Percentiles rank a stretch among this genome's conserved stretches.
Conservation (phyloP, 768 basidiomycete genomes). For the Boletales sp. region DNA sequence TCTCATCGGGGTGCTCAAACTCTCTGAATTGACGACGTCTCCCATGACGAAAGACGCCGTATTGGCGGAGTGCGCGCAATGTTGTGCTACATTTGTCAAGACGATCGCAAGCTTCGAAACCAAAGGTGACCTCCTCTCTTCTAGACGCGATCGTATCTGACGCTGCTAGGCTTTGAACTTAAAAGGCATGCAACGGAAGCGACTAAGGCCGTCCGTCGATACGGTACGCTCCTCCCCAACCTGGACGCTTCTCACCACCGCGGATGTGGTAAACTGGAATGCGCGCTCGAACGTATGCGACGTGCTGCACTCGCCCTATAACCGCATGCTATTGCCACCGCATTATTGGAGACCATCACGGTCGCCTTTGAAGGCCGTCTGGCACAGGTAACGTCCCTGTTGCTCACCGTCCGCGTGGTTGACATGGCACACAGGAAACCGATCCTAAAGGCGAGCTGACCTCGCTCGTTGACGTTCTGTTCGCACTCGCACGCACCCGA, state of each 20-base stretch:
- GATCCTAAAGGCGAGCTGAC: constrained; percentile 37
- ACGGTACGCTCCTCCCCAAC: constrained; percentile 13
- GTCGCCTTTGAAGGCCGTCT: constrained; percentile 29
- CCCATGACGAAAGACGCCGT: constrained; percentile 8
- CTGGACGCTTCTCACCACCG: constrained; percentile 1
- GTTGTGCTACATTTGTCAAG: constrained; percentile 44
- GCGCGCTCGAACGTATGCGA: constrained; percentile 58
- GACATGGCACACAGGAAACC: constrained; percentile 1
- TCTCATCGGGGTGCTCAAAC: constrained; percentile 17
- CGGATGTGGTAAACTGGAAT: constrained; percentile 48
- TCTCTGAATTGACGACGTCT: constrained; percentile 6
- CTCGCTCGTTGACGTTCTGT: constrained; percentile 51
- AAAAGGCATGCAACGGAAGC: constrained; percentile 18
- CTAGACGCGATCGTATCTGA: background rate
- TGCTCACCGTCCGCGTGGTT: background rate
- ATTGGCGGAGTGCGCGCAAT: constrained; percentile 36
- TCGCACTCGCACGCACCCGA: constrained; percentile 48
- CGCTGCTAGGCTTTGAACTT: constrained; percentile 11
- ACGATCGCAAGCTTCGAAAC: constrained; percentile 34
- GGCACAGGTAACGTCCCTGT: constrained; percentile 26
- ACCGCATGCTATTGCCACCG: constrained; percentile 36
- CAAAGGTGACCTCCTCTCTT: constrained; percentile 6
- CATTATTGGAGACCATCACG: constrained; percentile 37
- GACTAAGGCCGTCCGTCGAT: constrained; percentile 14
- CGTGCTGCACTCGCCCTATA: constrained; percentile 35